Base-by-base conservation (phyloP, 495 filamentous ascomycete genomes). In the Penicillium samsonianum region DNA sequence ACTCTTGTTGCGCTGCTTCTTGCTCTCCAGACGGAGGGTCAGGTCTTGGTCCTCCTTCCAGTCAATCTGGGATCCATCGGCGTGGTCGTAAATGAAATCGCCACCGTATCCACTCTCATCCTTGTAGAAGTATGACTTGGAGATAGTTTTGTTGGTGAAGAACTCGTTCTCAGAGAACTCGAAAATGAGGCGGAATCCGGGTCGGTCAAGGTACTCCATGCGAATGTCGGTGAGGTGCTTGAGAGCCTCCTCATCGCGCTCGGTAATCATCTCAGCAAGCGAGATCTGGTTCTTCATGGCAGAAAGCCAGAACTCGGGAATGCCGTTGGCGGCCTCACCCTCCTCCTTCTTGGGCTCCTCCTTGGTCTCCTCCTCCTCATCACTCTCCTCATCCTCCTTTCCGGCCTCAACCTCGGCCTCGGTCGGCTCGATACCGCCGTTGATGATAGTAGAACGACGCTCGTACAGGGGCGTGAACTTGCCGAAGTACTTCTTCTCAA, bases 1-100 rank as follows among this genome's bases (percentile, higher is more conserved):
- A 98, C 94, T 99, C 83, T 98, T 99, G 75, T 99, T 98, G 14
- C 95, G 84, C 76, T 99, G 95, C 79, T 98, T 99, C 83, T 98
- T 98, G 80, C 90, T 94, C 82, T 99, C 94, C 49, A 97, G 78
- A 62, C 90, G 86, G 50, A 97, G 88, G 40, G 94, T 99, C 60
- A 98, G 81, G 67, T 99, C 94, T 71, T 96, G 89, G 62, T 87
- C 88, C 17, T 83, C 71, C 80, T 96, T 97, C 94, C 94, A 99
- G 65, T 96, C 87, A 68, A 99, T 96, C 82, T 93, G 93, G 71
- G 96, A 89, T 53, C 95, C 94, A 72, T 98, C 92, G 59, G 94
- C 94, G 70, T 98, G 95, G 72, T 99, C 94, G 72, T 99, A 99
- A 75, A 99, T 98, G 79, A 98, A 99, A 71, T 99, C 94, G 60